These are phyloP conservation scores for Xylaria telfairii DNA, from an alignment of 495 filamentous ascomycete species.

Conservation along the genomic window DNA sequence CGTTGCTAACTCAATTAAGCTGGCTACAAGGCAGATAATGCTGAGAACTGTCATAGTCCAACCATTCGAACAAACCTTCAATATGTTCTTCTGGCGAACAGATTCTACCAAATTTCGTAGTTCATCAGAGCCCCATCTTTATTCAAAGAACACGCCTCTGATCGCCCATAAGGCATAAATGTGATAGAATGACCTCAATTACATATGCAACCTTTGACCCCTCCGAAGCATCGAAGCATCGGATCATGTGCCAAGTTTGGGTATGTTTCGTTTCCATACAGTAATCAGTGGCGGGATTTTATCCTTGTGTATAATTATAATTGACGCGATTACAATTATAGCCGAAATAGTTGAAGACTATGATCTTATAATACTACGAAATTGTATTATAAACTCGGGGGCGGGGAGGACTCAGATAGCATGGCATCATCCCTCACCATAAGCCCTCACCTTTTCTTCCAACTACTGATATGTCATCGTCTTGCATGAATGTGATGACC, in stretches of 20 bases:
- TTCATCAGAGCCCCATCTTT: background rate
- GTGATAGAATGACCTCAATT: background rate
- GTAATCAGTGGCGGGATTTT: background rate
- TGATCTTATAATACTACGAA: background rate
- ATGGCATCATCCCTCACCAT: background rate
- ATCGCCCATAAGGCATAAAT: slow-evolving; percentile 6
- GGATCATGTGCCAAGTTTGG: slow-evolving; percentile 5
- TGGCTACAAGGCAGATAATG: background rate
- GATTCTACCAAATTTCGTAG: background rate
- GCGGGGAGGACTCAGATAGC: background rate
- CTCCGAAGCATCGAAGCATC: slow-evolving; percentile 7
- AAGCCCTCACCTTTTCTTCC: slow-evolving; percentile 2
- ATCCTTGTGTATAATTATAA: background rate
- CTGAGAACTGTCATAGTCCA: background rate
- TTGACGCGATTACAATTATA: background rate
- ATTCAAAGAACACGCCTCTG: background rate
- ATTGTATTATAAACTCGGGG: background rate
- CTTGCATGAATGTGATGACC: slow-evolving; percentile 14
- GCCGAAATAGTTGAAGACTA: background rate
- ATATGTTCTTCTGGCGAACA: background rate
- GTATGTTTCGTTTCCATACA: slow-evolving; percentile 7
- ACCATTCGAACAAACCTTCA: background rate
- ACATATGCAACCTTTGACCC: slow-evolving; percentile 1
- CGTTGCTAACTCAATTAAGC: background rate
- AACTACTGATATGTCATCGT: background rate